Evolutionary conservation across 1,284 basidiomycete species (phyloP).

Genomic region (Lentinula novae-zelandiae): DNA sequence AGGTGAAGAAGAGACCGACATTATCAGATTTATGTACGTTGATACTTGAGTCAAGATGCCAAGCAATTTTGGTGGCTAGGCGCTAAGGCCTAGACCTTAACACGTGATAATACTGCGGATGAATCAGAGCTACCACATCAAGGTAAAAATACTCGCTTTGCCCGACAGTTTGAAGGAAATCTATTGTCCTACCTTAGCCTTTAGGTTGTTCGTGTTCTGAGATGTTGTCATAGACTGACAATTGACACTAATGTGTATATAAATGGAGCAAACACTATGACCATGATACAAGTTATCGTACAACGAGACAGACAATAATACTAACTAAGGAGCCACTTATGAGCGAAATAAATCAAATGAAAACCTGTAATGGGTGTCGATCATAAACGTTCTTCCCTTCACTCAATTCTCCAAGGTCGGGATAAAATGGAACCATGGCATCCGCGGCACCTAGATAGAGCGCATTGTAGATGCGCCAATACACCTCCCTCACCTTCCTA

Average conservation of each 20-base stretch:
- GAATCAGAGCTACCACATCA: too few relatives aligned
- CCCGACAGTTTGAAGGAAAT: too few relatives aligned
- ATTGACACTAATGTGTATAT: too few relatives aligned
- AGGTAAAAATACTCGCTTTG: too few relatives aligned
- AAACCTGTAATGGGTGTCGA: slow-evolving; percentile 79
- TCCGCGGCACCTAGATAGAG: slow-evolving; percentile 87
- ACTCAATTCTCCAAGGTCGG: slow-evolving; percentile 81
- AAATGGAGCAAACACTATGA: not conserved
- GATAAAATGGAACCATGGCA: slow-evolving; percentile 93
- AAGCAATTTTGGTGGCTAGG: too few relatives aligned
- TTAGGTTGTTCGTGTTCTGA: too few relatives aligned
- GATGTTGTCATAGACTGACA: too few relatives aligned
- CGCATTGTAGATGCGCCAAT: slow-evolving; percentile 93
- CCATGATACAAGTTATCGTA: not conserved
- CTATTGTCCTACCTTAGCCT: too few relatives aligned
- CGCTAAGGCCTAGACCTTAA: too few relatives aligned
- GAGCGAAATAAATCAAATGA: slow-evolving; percentile 47
- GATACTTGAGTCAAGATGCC: not conserved
- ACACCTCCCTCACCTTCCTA: slow-evolving; percentile 93
- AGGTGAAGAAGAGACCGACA: not conserved
- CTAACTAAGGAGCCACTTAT: not conserved
- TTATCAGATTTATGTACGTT: not conserved
- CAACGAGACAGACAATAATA: not conserved
- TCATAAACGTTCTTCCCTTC: slow-evolving; percentile 89
- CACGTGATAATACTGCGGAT: too few relatives aligned